phyloP scores from a whole-genome alignment of 2,329 filamentous ascomycete species.

The Immersiporthe knoxdaviesiana region DNA sequence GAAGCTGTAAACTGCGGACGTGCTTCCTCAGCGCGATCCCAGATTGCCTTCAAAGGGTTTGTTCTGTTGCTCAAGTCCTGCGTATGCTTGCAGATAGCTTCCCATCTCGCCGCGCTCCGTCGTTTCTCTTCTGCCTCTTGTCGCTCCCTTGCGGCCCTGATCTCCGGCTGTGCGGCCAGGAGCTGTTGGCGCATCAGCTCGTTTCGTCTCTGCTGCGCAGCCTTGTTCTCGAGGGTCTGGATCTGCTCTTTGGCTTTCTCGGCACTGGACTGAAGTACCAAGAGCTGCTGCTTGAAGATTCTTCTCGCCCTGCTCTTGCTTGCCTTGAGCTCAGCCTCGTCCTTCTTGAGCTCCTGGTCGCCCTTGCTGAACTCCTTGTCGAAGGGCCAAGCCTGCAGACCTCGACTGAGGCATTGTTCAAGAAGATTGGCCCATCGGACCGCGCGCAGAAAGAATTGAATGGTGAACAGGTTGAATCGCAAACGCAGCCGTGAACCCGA shows the following conservation, averaged over 20 bases:
- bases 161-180: neutral
- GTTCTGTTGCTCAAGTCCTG: constrained; percentile 1
- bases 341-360: neutral
- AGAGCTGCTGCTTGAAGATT: constrained; percentile 12
- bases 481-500: neutral
- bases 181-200: neutral
- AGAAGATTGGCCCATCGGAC: constrained; percentile 23
- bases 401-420: neutral
- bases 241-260: constrained; percentile 3
- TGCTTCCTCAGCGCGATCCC: constrained; percentile 5
- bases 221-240: neutral
- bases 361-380: constrained; percentile 10
- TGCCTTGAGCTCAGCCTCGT: neutral
- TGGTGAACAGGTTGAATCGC: constrained; percentile 20
- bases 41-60: constrained; percentile 14
- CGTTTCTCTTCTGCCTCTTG: constrained; percentile 7
- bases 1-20: neutral
- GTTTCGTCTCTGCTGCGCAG: neutral
- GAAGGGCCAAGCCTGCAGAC: constrained; percentile 17
- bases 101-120: neutral
- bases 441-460: constrained; percentile 23
- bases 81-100: neutral
- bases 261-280: constrained; percentile 2
- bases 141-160: neutral
- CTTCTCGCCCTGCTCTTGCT: constrained; percentile 5